phyloP scores from a whole-genome alignment of 1,284 basidiomycete species.

The Golubevia sp. region DNA sequence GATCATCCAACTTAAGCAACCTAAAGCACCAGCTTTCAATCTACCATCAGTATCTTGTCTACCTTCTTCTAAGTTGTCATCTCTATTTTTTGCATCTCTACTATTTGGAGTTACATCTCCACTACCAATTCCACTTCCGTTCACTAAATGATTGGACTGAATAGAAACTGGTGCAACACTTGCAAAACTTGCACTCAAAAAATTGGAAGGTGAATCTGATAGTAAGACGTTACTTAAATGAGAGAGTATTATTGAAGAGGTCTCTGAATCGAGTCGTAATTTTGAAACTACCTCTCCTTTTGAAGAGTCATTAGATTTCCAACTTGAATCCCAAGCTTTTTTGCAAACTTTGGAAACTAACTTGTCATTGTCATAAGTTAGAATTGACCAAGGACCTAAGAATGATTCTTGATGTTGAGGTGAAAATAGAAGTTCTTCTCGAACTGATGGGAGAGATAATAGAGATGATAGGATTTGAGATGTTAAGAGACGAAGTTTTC shows the following conservation, averaged over 20 bases:
- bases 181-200: conserved; percentile 10
- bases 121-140: conserved; percentile 4
- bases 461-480: conserved; percentile 42
- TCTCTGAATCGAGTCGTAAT: conserved; percentile 10
- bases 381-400: conserved; percentile 45
- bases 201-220: conserved; percentile 28
- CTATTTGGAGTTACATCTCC: conserved; percentile 14
- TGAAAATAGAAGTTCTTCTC: conserved; percentile 38
- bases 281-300: too few species aligned
- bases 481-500: conserved; percentile 44
- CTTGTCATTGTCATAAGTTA: conserved; percentile 49
- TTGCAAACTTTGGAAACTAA: conserved; percentile 31
- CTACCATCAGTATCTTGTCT: conserved; percentile 44
- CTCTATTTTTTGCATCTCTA: conserved; percentile 53
- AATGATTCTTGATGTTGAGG: conserved; percentile 39
- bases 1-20: conserved; percentile 28
- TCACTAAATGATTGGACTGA: too few species aligned
- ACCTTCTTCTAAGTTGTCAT: conserved; percentile 58
- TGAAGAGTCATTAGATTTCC: conserved; percentile 2
- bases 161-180: not conserved
- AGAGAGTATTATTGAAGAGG: conserved; percentile 18
- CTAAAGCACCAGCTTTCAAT: conserved; percentile 46
- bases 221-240: conserved; percentile 23
- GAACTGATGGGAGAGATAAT: conserved; percentile 18
- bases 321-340: conserved; percentile 20